Percentiles rank a stretch among this genome's conserved stretches.
phyloP scores from a whole-genome alignment of 139 green algal species.

The Zygnema circumcarinatum region DNA sequence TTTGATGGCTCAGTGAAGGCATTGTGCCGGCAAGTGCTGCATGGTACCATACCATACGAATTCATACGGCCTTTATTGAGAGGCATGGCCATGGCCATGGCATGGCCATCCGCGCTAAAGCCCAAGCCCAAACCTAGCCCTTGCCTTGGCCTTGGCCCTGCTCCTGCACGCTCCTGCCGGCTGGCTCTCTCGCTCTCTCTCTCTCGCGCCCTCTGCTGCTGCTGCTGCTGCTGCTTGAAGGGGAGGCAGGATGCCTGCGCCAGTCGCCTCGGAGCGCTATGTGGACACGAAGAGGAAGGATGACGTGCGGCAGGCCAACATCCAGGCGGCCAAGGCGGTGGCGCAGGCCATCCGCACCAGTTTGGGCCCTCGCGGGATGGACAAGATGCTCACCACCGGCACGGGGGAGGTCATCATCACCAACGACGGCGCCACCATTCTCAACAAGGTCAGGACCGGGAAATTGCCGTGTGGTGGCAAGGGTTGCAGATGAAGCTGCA shows the following conservation, averaged over 20 bases:
- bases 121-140: background rate
- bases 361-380: slow-evolving; percentile 95
- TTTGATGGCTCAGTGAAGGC: background rate
- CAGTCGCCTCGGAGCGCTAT: slow-evolving; percentile 26
- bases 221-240: background rate
- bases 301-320: slow-evolving; percentile 90
- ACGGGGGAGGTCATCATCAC: slow-evolving; percentile 98
- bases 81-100: background rate
- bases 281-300: slow-evolving; percentile 71
- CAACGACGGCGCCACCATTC: slow-evolving; percentile 98
- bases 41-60: background rate
- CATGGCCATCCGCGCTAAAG: background rate
- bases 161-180: background rate
- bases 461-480: too few relatives aligned
- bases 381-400: slow-evolving; percentile 96
- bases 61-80: background rate
- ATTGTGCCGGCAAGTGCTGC: background rate
- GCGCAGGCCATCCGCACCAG: slow-evolving; percentile 94
- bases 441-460: slow-evolving; percentile 87
- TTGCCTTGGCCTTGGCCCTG: background rate
- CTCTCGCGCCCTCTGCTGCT: background rate
- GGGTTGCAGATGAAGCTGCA: too few relatives aligned
- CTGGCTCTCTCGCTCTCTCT: background rate
- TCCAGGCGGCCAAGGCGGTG: slow-evolving; percentile 96
- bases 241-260: background rate